Conservation (phyloP, 1,284 basidiomycete species). For the Hymenochaete sp. region DNA sequence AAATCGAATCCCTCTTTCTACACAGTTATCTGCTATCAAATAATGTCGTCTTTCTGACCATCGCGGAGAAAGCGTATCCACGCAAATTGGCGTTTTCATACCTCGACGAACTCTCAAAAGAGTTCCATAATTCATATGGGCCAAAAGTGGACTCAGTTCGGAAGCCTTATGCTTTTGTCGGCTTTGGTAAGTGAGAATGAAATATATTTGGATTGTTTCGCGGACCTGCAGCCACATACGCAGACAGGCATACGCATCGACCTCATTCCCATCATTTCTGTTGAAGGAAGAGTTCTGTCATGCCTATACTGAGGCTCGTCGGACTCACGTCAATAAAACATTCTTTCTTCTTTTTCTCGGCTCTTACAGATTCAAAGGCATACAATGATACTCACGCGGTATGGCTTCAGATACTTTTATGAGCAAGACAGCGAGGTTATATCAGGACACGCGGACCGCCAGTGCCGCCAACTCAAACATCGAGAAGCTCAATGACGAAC, state of each 20-base stretch:
- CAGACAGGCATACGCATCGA: too few relatives aligned
- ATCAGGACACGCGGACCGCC: constrained; percentile 88
- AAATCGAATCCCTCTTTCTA: constrained; percentile 1
- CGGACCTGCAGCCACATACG: too few relatives aligned
- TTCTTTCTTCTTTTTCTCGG: too few relatives aligned
- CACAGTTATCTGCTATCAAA: constrained; percentile 87
- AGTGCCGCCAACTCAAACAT: constrained; percentile 64
- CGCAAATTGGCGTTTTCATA: constrained; percentile 97
- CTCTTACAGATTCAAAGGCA: not conserved
- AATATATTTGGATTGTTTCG: not conserved
- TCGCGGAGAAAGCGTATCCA: constrained; percentile 95
- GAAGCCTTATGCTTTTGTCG: constrained; percentile 93
- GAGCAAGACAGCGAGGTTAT: constrained; percentile 93
- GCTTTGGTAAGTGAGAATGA: constrained; percentile 62
- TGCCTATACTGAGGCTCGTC: too few relatives aligned
- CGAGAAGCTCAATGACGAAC: constrained; percentile 88
- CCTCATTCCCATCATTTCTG: too few relatives aligned
- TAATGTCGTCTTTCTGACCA: constrained; percentile 91
- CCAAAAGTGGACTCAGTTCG: constrained; percentile 77
- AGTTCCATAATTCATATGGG: constrained; percentile 89
- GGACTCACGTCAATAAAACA: too few relatives aligned
- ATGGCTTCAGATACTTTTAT: constrained; percentile 85
- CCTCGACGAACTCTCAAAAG: constrained; percentile 93
- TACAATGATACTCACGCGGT: not conserved
- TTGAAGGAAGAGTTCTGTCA: too few relatives aligned